Conservation (phyloP, 495 filamentous ascomycete species). For the Recurvomyces mirabilis region DNA sequence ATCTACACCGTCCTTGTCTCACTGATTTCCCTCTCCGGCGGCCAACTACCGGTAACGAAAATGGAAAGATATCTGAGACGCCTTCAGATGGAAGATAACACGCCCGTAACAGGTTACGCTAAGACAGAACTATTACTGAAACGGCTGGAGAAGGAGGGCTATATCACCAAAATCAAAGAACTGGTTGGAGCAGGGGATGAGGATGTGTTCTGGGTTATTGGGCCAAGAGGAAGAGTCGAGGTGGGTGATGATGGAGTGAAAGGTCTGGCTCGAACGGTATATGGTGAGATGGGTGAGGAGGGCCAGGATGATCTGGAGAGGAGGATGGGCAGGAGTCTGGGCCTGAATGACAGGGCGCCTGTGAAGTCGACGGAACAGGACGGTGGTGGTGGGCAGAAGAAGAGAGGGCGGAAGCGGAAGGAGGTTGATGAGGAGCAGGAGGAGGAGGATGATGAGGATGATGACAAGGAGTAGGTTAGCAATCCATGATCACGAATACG, state of each 20-base stretch:
- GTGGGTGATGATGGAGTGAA: conserved; percentile 62
- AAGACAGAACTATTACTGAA: conserved; percentile 65
- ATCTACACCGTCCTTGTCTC: conserved; percentile 71
- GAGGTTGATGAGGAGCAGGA: conserved; percentile 13
- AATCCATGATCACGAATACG: too few relatives aligned
- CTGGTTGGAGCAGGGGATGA: conserved; percentile 37
- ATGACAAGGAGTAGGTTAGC: conserved; percentile 8
- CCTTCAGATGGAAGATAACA: conserved; percentile 63
- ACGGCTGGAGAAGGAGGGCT: conserved; percentile 69
- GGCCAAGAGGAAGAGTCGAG: conserved; percentile 76
- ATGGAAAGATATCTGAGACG: conserved; percentile 54
- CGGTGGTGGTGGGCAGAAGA: conserved; percentile 11
- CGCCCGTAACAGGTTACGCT: conserved; percentile 44
- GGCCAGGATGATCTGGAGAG: conserved; percentile 26
- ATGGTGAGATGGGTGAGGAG: conserved; percentile 24
- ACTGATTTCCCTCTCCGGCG: conserved; percentile 59
- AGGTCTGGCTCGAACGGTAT: conserved; percentile 54
- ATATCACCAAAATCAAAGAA: conserved; percentile 58
- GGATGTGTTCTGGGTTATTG: conserved; percentile 62
- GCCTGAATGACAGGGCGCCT: conserved; percentile 15
- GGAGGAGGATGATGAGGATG: conserved; percentile 12
- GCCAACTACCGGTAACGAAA: conserved; percentile 53
- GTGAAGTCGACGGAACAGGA: neutral
- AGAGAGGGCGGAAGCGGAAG: conserved; percentile 9
- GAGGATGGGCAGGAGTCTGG: conserved; percentile 29